Evolutionary conservation across 257 asterid genomes (phyloP).

Genomic region (Ehretia macrophylla): DNA sequence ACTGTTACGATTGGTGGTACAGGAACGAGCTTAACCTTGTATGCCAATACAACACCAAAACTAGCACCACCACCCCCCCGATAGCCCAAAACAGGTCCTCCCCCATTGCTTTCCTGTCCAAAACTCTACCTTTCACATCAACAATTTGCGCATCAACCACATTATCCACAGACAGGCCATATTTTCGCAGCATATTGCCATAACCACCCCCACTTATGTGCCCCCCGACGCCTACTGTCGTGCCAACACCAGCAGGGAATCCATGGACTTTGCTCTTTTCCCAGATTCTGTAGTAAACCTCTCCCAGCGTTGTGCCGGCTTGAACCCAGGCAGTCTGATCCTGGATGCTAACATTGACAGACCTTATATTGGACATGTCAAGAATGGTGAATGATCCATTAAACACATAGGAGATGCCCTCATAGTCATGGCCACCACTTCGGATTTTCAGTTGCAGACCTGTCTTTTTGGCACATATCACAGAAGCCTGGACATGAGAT

Average conservation of each 20-base stretch:
- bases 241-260: conserved; percentile 42
- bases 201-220: conserved; percentile 39
- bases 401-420: conserved; percentile 36
- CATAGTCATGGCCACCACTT: too few relatives aligned
- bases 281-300: conserved; percentile 32
- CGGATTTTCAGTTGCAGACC: conserved; percentile 28
- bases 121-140: conserved; percentile 27
- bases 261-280: conserved; percentile 25
- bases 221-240: conserved; percentile 36
- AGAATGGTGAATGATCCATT: conserved; percentile 24
- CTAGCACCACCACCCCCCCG: conserved; percentile 42
- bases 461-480: conserved; percentile 25
- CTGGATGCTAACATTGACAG: conserved; percentile 10
- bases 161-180: conserved; percentile 33
- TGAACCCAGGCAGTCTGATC: conserved; percentile 39
- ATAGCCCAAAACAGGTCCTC: too few relatives aligned
- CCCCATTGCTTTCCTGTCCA: conserved; percentile 33
- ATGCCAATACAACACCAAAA: conserved; percentile 36
- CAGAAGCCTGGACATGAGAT: conserved; percentile 30
- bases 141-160: conserved; percentile 33
- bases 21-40: conserved; percentile 23
- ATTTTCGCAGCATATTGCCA: conserved; percentile 35
- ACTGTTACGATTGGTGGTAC: conserved; percentile 26
- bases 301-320: conserved; percentile 38
- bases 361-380: conserved; percentile 29